A percentile compares a stretch with the other conserved stretches of the same genome.
Evolutionary conservation across 352 stramenopile genomes (phyloP).

Genomic region (Phytophthora sp.): DNA sequence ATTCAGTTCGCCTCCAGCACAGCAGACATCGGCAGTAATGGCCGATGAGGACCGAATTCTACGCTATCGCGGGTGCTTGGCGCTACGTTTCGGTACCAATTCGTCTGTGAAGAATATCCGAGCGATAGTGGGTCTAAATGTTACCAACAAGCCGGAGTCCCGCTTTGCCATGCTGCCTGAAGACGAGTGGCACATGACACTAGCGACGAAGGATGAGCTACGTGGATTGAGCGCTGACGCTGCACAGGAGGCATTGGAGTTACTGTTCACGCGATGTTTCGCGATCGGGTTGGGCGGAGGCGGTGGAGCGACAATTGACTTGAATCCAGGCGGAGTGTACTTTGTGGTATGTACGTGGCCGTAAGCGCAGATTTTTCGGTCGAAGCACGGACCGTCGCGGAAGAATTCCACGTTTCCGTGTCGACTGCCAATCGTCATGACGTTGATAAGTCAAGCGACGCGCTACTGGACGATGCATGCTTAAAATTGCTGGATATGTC

Average conservation of each 20-base stretch:
- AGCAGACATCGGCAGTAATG: slow-evolving; percentile 1
- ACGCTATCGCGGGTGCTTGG: slow-evolving; percentile 48
- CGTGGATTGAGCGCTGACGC: slow-evolving; percentile 26
- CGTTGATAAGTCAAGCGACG: slow-evolving; percentile 54
- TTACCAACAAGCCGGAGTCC: not conserved
- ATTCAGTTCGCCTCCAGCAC: not conserved
- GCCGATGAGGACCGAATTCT: slow-evolving; percentile 20
- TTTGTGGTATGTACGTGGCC: slow-evolving; percentile 74
- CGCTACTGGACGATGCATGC: slow-evolving; percentile 29
- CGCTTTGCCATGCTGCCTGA: slow-evolving; percentile 23
- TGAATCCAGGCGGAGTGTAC: slow-evolving; percentile 34
- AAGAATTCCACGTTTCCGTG: slow-evolving; percentile 67
- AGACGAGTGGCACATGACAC: slow-evolving; percentile 61
- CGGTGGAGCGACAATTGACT: slow-evolving; percentile 7
- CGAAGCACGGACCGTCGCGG: slow-evolving; percentile 42
- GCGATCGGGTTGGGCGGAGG: slow-evolving; percentile 48
- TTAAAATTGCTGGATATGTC: slow-evolving; percentile 31
- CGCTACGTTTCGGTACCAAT: slow-evolving; percentile 30
- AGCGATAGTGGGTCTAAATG: slow-evolving; percentile 16
- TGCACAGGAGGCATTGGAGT: slow-evolving; percentile 37
- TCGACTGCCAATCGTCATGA: slow-evolving; percentile 51
- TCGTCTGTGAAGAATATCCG: slow-evolving; percentile 34
- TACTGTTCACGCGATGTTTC: slow-evolving; percentile 44
- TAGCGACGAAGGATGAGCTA: slow-evolving; percentile 64
- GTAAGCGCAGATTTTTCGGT: slow-evolving; percentile 51